Base-by-base conservation (phyloP, 2,329 filamentous ascomycete genomes). In the Periglandula ipomoeae region DNA sequence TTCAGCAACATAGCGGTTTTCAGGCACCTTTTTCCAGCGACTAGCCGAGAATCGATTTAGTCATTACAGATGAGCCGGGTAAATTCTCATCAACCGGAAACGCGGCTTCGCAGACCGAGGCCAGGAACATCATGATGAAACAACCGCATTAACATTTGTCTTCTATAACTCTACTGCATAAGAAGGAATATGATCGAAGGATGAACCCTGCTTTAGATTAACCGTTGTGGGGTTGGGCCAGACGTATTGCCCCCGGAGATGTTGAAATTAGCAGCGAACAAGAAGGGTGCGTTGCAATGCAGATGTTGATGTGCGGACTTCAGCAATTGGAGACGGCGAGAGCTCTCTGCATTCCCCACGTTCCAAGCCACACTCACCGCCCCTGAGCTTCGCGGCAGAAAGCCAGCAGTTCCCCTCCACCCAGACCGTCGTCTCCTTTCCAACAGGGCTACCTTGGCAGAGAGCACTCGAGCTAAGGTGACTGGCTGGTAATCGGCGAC, bases 301-400 rank as follows among this genome's bases (percentile, higher is more conserved):
- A 24, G 22, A 10, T 15, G 17, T 13, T 30, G 24, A 34, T 32
- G 19, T 34, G 37, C 5, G 7, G 9, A 19, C 15, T 4, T 39
- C 3, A 15, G 15, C 3, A 40, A 32, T 41, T 22, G 20, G 7
- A 20, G 13, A 22, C 32, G 9, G 15, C n/a, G 20, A 23, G 27
- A 17, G 15, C 20, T 10, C 11, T 9, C 26, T 19, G 10, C 27
- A n/a, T 22, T 10, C 19, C 37, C 8, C 22, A 13, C 44, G 10
- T 3, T 15, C 8, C 4, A 43, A n/a, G 10, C 10, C 26, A 19
- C 23, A 22, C 45, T 52, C 47, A 52, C 50, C 50, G 50, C 50
- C 50, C 47, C 19, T 11, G 20, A 42, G 39, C 47, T 47, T 22
- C 35, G 6, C 26, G 50, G 50, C 50, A 52, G 50, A 52, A 52